A percentile compares a stretch with the other conserved stretches of the same genome.
Conservation (phyloP, 1,139 yeast genomes). For the Spathaspora sp. region DNA sequence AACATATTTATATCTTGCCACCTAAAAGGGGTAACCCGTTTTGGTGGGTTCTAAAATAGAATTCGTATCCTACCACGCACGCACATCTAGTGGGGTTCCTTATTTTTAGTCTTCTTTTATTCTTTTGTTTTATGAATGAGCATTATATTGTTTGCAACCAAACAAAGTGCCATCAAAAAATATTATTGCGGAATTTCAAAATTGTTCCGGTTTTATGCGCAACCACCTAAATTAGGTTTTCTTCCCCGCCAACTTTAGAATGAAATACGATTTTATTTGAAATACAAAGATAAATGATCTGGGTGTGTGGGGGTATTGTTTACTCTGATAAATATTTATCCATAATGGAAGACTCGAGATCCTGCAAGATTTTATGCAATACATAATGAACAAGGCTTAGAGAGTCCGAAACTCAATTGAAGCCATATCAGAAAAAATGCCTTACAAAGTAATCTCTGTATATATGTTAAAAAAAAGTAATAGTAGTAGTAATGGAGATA, state of each 20-base stretch:
- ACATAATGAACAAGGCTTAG: not conserved
- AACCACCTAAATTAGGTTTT: not conserved
- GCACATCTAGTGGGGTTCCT: no score
- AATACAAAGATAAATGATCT: not conserved
- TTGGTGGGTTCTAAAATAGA: no score
- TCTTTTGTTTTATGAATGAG: not conserved
- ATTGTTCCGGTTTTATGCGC: not conserved
- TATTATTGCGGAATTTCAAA: not conserved
- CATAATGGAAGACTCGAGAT: not conserved
- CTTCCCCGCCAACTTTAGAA: not conserved
- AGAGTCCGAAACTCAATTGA: not conserved
- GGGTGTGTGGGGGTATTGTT: not conserved
- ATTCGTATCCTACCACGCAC: no score
- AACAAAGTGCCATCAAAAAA: not conserved
- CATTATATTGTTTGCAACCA: not conserved
- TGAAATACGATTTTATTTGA: not conserved
- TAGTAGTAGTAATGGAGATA: conserved; percentile 2
- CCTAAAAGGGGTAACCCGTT: no score
- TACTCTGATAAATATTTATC: not conserved
- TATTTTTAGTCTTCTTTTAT: not conserved
- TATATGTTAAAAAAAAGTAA: not conserved
- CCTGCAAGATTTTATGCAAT: not conserved
- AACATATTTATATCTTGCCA: not conserved
- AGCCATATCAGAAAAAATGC: not conserved
- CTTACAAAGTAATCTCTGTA: not conserved